These are phyloP conservation scores for Cyclotella cryptica DNA, from an alignment of 108 stramenopile genomes.

Conservation along the genomic window DNA sequence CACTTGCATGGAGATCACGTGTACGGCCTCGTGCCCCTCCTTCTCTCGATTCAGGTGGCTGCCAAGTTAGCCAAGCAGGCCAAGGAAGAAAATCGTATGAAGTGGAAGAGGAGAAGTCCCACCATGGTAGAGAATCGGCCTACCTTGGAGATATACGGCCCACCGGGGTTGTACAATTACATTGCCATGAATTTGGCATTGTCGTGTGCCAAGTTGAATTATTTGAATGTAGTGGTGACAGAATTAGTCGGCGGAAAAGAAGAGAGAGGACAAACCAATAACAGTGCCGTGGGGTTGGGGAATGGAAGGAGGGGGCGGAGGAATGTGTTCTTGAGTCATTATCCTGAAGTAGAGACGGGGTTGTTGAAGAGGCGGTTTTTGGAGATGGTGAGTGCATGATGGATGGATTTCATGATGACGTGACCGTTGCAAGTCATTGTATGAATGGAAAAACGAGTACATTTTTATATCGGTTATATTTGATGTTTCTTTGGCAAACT, in stretches of 20 bases:
- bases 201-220: constrained; percentile 58
- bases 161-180: constrained; percentile 82
- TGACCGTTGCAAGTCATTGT: no score
- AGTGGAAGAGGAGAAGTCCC: constrained; percentile 4
- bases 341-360: constrained; percentile 63
- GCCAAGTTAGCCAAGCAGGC: constrained; percentile 20
- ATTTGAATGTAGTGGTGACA: constrained; percentile 62
- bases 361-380: constrained; percentile 30
- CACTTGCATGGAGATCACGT: constrained; percentile 96
- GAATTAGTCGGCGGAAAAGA: constrained; percentile 76
- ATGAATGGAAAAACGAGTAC: no score
- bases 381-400: constrained; percentile 19
- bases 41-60: constrained; percentile 55
- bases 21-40: constrained; percentile 85
- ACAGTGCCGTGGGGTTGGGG: not conserved
- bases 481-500: no score
- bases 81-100: constrained; percentile 25
- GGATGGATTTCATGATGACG: not conserved
- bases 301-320: constrained; percentile 41
- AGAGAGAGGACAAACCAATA: constrained; percentile 27
- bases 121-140: constrained; percentile 12
- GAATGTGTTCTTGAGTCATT: constrained; percentile 64
- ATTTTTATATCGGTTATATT: no score
- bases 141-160: constrained; percentile 80
- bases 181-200: constrained; percentile 67